Percentiles rank a stretch among this genome's conserved stretches.
Conservation (phyloP, 2,329 filamentous ascomycete genomes). For the Fusarium chlamydosporum region DNA sequence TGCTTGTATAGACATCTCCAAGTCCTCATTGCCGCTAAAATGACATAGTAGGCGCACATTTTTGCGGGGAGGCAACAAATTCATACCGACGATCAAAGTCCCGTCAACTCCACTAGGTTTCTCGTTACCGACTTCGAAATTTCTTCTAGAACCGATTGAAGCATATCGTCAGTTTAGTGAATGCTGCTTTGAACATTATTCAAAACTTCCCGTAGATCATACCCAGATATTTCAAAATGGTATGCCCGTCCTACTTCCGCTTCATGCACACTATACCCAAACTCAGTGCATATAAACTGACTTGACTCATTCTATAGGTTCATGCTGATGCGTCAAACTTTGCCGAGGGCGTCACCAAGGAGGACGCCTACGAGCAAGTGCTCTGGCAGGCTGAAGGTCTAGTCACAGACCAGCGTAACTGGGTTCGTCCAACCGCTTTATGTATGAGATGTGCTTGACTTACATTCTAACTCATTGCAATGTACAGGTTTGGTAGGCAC, state of each 20-base stretch:
- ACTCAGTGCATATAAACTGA: neutral
- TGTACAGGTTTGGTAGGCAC: constrained; percentile 49
- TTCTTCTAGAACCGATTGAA: constrained; percentile 26
- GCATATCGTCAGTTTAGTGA: constrained; percentile 1
- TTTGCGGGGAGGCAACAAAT: constrained; percentile 41
- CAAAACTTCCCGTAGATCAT: neutral
- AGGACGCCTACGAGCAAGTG: constrained; percentile 81
- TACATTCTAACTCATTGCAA: constrained; percentile 15
- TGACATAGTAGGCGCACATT: constrained; percentile 39
- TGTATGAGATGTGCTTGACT: constrained; percentile 29
- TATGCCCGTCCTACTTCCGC: constrained; percentile 7
- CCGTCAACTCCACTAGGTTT: constrained; percentile 33
- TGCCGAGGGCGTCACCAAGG: constrained; percentile 74
- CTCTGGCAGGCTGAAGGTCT: constrained; percentile 77
- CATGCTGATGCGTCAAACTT: constrained; percentile 87
- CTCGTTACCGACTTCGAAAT: constrained; percentile 24
- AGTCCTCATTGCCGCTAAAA: constrained; percentile 50
- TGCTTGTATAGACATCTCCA: neutral
- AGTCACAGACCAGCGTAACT: constrained; percentile 81
- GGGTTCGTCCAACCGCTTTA: constrained; percentile 67
- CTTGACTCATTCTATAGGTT: constrained; percentile 62
- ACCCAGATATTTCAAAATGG: constrained; percentile 33
- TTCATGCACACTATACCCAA: neutral
- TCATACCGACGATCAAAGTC: constrained; percentile 29
- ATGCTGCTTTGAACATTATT: neutral